A percentile compares a stretch with the other conserved stretches of the same genome.
phyloP scores from a whole-genome alignment of 2,329 filamentous ascomycete genomes.

The Didymosphaeria variabile region DNA sequence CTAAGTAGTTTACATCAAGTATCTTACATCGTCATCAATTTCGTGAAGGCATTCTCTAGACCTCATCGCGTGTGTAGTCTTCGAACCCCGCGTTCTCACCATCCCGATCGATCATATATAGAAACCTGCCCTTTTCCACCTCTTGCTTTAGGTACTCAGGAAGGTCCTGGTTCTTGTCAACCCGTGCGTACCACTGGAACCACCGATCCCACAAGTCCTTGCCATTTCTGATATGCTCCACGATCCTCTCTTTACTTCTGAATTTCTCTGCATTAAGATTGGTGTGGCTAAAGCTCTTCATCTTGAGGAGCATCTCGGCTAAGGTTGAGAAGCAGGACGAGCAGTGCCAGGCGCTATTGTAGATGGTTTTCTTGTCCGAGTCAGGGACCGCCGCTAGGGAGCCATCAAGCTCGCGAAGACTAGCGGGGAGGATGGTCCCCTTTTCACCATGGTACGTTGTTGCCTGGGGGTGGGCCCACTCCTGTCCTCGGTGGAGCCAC shows the following conservation, averaged over 20 bases:
- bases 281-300: constrained; percentile 20
- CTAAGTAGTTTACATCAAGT: too few species aligned
- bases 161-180: constrained; percentile 13
- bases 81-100: constrained; percentile 11
- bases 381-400: background rate
- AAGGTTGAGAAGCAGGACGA: constrained; percentile 17
- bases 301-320: constrained; percentile 16
- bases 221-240: constrained; percentile 12
- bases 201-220: constrained; percentile 19
- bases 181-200: constrained; percentile 18
- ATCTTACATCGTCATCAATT: too few species aligned
- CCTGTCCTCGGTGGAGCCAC: constrained; percentile 17
- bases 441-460: constrained; percentile 16
- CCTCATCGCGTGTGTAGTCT: constrained; percentile 10
- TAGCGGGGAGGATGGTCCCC: constrained; percentile 13
- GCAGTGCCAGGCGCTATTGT: constrained; percentile 18
- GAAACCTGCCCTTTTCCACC: constrained; percentile 12
- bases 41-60: too few species aligned
- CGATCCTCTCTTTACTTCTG: constrained; percentile 13
- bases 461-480: constrained; percentile 16
- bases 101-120: constrained; percentile 17
- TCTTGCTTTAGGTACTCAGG: constrained; percentile 13
- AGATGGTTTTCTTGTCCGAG: constrained; percentile 13
- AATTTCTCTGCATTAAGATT: constrained; percentile 20
- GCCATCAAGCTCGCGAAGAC: constrained; percentile 16